phyloP scores from a whole-genome alignment of 2,329 filamentous ascomycete genomes.

The Ophiocordyceps australis region DNA sequence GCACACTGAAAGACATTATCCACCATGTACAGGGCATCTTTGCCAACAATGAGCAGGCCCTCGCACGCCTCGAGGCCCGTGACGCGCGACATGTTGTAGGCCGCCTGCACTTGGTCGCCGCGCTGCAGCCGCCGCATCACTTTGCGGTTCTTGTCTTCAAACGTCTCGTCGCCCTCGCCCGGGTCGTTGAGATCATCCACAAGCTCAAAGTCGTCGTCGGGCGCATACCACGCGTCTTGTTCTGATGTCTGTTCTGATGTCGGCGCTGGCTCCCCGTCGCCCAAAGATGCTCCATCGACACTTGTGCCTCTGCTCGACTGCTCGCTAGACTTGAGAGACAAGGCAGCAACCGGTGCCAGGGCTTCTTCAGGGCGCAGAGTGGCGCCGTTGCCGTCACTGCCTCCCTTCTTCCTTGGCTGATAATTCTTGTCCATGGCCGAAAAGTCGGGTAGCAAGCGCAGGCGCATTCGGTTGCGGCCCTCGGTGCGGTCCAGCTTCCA shows the following conservation, averaged over 20 bases:
- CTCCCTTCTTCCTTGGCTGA: constrained; percentile 60
- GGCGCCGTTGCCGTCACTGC: constrained; percentile 13
- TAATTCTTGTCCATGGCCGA: constrained; percentile 52
- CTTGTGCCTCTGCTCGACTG: too few relatives aligned
- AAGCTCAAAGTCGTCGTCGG: constrained; percentile 89
- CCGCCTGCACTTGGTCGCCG: constrained; percentile 80
- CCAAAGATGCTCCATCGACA: constrained; percentile 4
- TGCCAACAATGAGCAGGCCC: constrained; percentile 82
- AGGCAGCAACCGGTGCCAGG: too few relatives aligned
- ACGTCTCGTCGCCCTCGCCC: constrained; percentile 54
- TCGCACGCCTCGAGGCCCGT: constrained; percentile 87
- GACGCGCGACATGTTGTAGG: constrained; percentile 90
- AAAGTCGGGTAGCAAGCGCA: constrained; percentile 68
- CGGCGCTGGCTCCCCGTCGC: constrained; percentile 6
- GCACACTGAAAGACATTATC: constrained; percentile 92
- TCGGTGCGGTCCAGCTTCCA: constrained; percentile 96
- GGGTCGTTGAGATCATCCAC: constrained; percentile 83
- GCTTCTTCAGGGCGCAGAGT: constrained; percentile 5
- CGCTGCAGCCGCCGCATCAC: constrained; percentile 87
- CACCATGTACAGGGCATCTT: constrained; percentile 81
- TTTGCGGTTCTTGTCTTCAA: constrained; percentile 96
- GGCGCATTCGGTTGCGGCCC: constrained; percentile 84
- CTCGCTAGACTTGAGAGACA: too few relatives aligned
- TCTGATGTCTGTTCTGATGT: constrained; percentile 5
- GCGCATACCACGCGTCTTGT: constrained; percentile 8